A percentile compares a stretch with the other conserved stretches of the same genome.
Conservation (phyloP, 352 stramenopile genomes). For the Globisporangium recalcitrans region DNA sequence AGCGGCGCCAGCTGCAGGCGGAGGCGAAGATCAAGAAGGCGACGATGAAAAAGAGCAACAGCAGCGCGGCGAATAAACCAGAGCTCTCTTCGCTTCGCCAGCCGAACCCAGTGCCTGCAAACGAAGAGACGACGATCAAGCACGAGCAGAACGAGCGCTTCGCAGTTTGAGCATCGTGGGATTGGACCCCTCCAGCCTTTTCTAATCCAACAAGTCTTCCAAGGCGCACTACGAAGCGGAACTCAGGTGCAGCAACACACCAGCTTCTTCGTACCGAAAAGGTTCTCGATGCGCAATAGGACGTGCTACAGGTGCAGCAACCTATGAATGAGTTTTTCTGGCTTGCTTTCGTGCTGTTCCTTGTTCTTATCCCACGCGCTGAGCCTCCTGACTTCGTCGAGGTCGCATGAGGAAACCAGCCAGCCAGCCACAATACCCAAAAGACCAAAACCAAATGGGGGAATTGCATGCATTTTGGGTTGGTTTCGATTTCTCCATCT, state of each 20-base stretch:
- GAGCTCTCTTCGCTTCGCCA: conserved; percentile 27
- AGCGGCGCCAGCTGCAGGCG: conserved; percentile 33
- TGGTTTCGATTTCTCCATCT: not conserved
- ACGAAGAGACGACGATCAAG: conserved; percentile 45
- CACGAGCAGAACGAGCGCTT: conserved; percentile 60
- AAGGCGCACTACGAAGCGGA: too few species aligned
- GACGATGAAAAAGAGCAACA: conserved; percentile 1
- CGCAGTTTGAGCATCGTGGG: conserved; percentile 33
- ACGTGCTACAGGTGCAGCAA: too few species aligned
- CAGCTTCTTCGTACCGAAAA: too few species aligned
- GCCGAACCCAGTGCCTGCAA: conserved; percentile 25
- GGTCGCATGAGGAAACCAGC: too few species aligned
- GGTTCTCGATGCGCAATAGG: too few species aligned
- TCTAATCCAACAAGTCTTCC: not conserved
- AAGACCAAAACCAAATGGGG: conserved; percentile 1
- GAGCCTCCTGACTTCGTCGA: not conserved
- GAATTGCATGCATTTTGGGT: conserved; percentile 7
- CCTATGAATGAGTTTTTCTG: not conserved
- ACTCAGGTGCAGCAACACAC: not conserved
- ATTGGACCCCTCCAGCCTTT: not conserved
- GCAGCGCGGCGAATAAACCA: conserved; percentile 10
- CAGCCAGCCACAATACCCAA: too few species aligned
- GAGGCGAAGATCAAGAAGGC: conserved; percentile 18
- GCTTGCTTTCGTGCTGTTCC: not conserved
- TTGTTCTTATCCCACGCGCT: not conserved